Evolutionary conservation across 2,329 filamentous ascomycete species (phyloP).

Genomic region (Clonostachys byssicola): DNA sequence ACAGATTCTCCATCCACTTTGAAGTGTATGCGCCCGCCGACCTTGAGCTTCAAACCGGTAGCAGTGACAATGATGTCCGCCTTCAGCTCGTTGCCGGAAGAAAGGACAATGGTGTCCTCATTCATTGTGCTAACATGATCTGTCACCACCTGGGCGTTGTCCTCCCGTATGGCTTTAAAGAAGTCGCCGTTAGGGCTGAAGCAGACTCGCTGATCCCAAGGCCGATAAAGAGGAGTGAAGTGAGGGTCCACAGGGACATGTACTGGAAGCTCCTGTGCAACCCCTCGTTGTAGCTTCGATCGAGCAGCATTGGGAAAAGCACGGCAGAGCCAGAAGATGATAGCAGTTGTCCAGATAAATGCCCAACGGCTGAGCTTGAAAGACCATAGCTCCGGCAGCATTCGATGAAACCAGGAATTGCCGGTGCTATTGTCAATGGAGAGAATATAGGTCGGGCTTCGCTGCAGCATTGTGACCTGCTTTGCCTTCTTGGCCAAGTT

Average conservation of each 20-base stretch:
- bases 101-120: conserved; percentile 32
- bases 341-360: conserved; percentile 34
- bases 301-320: conserved; percentile 45
- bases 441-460: conserved; percentile 66
- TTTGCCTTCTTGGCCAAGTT: conserved; percentile 57
- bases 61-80: conserved; percentile 64
- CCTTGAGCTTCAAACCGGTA: conserved; percentile 55
- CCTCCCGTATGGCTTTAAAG: conserved; percentile 33
- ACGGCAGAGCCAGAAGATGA: conserved; percentile 43
- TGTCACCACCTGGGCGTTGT: conserved; percentile 37
- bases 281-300: conserved; percentile 35
- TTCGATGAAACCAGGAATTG: conserved; percentile 24
- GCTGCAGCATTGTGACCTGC: conserved; percentile 72
- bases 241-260: conserved; percentile 49
- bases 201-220: conserved; percentile 73
- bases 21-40: conserved; percentile 46
- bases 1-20: conserved; percentile 45
- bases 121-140: conserved; percentile 43
- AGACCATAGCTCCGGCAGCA: conserved; percentile 38
- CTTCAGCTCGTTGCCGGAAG: conserved; percentile 39
- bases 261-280: conserved; percentile 43
- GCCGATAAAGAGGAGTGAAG: conserved; percentile 57
- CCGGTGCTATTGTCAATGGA: conserved; percentile 29
- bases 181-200: conserved; percentile 51
- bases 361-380: conserved; percentile 39